A percentile compares a stretch with the other conserved stretches of the same genome.
These are phyloP conservation scores for Pseudopithomyces chartarum DNA, from an alignment of 2,329 filamentous ascomycete species.

Conservation along the genomic window DNA sequence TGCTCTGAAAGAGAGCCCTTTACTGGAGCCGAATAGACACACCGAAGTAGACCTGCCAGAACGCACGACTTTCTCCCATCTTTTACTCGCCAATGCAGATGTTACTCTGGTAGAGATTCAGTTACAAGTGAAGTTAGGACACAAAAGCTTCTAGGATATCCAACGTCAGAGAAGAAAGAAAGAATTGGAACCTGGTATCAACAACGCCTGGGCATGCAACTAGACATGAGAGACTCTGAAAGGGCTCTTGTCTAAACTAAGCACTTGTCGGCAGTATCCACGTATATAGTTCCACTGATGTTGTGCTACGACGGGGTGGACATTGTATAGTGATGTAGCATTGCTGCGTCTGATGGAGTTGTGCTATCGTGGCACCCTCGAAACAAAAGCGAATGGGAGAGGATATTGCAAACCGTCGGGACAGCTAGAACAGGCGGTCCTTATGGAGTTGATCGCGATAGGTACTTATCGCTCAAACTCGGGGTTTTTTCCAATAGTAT, in stretches of 20 bases:
- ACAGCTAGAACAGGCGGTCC: not conserved
- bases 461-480: slow-evolving; percentile 27
- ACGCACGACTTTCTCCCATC: slow-evolving; percentile 3
- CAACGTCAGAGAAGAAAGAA: not conserved
- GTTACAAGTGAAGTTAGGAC: slow-evolving; percentile 19
- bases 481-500: slow-evolving; percentile 73
- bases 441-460: not conserved
- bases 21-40: not conserved
- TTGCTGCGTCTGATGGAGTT: not conserved
- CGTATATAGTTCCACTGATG: no score
- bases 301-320: no score
- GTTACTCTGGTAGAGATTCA: slow-evolving; percentile 15
- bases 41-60: slow-evolving; percentile 1
- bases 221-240: slow-evolving; percentile 6
- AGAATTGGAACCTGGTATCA: slow-evolving; percentile 30
- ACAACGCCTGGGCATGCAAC: slow-evolving; percentile 47
- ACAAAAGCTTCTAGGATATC: not conserved
- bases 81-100: slow-evolving; percentile 19
- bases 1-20: no score
- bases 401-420: not conserved
- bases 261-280: not conserved
- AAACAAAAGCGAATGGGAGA: not conserved
- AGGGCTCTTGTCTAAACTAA: no score
- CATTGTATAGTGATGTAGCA: not conserved
- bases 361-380: not conserved